Evolutionary conservation across 2,329 filamentous ascomycete genomes (phyloP).

Genomic region (Cercospora sp.): DNA sequence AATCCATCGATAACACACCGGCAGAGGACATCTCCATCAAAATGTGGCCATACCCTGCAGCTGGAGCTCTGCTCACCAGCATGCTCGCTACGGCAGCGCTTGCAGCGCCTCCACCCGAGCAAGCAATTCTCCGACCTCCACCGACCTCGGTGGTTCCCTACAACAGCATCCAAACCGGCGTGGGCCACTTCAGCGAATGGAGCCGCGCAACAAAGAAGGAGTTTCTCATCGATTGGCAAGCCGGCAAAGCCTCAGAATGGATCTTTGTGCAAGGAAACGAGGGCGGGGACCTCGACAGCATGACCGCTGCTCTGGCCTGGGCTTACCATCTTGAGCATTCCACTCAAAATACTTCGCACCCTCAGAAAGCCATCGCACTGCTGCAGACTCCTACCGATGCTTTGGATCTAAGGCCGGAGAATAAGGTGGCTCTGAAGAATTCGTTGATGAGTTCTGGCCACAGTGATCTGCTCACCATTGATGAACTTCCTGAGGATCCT

Average conservation of each 20-base stretch:
- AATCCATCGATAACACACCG: not conserved
- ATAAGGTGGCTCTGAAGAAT: constrained; percentile 48
- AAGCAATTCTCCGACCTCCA: constrained; percentile 12
- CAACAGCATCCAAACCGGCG: constrained; percentile 44
- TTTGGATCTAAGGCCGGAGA: constrained; percentile 51
- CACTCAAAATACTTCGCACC: constrained; percentile 45
- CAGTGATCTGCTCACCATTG: constrained; percentile 49
- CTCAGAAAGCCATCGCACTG: constrained; percentile 49
- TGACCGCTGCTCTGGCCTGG: constrained; percentile 50
- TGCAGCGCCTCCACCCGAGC: constrained; percentile 15
- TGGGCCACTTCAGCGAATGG: constrained; percentile 54
- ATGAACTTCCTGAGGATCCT: constrained; percentile 50
- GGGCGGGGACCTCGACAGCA: constrained; percentile 47
- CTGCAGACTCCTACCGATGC: constrained; percentile 50
- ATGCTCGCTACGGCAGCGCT: constrained; percentile 10
- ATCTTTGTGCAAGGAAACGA: constrained; percentile 51
- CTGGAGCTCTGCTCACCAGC: constrained; percentile 1
- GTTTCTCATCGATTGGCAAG: constrained; percentile 52
- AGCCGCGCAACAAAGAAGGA: constrained; percentile 49
- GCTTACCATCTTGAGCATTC: constrained; percentile 51
- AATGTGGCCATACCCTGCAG: not conserved
- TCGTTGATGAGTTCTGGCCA: constrained; percentile 50
- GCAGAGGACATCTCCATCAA: not conserved
- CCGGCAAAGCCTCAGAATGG: constrained; percentile 46
- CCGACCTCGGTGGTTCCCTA: constrained; percentile 15